Evolutionary conservation across 257 asterid species (phyloP), one percentile per base, ranked within the genome.

Genomic region (Salvia splendens): DNA sequence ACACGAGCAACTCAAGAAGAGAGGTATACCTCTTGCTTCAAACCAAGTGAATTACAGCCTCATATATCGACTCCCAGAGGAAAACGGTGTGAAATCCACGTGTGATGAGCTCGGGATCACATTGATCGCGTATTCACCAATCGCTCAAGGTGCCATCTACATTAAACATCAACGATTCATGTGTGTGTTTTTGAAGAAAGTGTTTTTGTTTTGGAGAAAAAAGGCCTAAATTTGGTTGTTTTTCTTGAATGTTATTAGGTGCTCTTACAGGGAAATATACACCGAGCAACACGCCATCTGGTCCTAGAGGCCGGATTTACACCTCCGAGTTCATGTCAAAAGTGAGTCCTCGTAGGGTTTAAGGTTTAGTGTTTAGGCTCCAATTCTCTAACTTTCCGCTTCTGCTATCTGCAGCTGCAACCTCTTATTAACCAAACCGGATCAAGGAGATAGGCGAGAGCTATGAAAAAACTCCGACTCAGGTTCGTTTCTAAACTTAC

Each of bases 11-110:
- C 91, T 92, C 59, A 83, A 85, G 63, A 89, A 79, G 86, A 82
- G 97, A 82, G 98, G 96, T 33, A 83, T 92, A 55, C 96, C 94
- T 11, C 72, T 89, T 69, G 98, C 97, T 56, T 92, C 97, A 53
- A 92, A 92, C 88, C 97, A 92, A 81, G 98, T 89, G 6, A 92
- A 92, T 69, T 92, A 92, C 85, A 92, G 98, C 65, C 87, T 92
- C 54, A 89, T 92, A 65, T 92, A 92, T 78, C 73, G 97, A 64
- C 49, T 72, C 30, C 97, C 97, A 0, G 98, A 92, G 84, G 84
- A 92, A 75, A 92, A 92, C 20, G 98, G 96, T 5, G 94, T 92
- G 28, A 89, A 92, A 81, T 83, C 96, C 16, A 74, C 98, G 32
- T 89, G 98, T 59, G 96, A 91, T 63, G 97, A 91, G 70, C 91